These are phyloP conservation scores for Platanthera guangdongensis DNA, from an alignment of 106 monocot species.

Conservation along the genomic window DNA sequence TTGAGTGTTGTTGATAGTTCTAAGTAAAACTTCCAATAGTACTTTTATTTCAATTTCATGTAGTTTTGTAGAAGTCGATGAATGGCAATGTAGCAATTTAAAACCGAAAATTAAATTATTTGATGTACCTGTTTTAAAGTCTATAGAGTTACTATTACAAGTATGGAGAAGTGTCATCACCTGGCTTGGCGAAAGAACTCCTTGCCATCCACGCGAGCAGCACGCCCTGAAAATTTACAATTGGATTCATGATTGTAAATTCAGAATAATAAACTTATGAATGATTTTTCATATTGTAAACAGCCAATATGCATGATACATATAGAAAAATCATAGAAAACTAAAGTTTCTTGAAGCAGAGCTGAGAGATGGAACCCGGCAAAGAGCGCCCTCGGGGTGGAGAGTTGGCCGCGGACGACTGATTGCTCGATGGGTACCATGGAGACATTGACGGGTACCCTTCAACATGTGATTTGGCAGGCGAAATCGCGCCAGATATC, in stretches of 20 bases:
- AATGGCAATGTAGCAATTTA: too few relatives aligned
- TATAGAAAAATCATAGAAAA: background rate
- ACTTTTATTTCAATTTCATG: too few relatives aligned
- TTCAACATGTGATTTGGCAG: conserved; percentile 38
- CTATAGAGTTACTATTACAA: background rate
- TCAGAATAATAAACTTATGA: background rate
- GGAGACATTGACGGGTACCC: conserved; percentile 29
- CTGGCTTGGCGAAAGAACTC: conserved; percentile 96
- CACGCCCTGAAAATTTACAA: conserved; percentile 34
- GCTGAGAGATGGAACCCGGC: conserved; percentile 22
- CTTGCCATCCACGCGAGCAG: conserved; percentile 84
- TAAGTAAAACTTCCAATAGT: too few relatives aligned
- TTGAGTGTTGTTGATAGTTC: too few relatives aligned
- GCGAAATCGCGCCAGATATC: conserved; percentile 47
- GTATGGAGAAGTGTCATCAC: conserved; percentile 21
- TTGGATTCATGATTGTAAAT: background rate
- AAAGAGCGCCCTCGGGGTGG: conserved; percentile 45
- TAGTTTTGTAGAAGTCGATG: too few relatives aligned
- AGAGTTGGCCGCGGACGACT: conserved; percentile 48
- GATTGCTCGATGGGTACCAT: conserved; percentile 54
- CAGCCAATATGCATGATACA: background rate
- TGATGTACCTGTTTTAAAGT: too few relatives aligned
- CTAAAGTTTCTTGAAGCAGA: background rate
- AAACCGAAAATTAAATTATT: too few relatives aligned
- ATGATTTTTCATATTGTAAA: background rate